These are phyloP conservation scores for Eucalyptus sideroxylon DNA, from an alignment of 345 rosid genomes.

Conservation along the genomic window DNA sequence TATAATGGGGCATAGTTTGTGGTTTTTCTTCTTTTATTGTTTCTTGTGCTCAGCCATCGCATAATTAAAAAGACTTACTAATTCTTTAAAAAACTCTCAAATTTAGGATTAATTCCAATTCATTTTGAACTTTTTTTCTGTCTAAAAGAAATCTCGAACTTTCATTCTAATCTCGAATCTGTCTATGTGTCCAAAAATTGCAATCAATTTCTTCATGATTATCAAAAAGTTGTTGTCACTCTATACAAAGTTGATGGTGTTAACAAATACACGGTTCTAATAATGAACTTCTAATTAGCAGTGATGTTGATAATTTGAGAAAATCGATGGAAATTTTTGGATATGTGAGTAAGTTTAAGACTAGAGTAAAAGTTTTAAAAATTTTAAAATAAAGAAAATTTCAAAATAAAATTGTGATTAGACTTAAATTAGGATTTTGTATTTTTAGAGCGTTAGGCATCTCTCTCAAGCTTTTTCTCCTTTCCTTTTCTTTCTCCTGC, in stretches of 20 bases:
- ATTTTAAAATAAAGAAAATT: not conserved
- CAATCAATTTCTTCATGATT: not conserved
- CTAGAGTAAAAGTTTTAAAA: not conserved
- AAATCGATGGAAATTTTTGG: not conserved
- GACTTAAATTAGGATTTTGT: not conserved
- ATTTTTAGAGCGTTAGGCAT: not conserved
- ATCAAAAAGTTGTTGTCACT: not conserved
- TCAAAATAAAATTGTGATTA: not conserved
- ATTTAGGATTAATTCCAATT: not conserved
- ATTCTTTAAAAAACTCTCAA: not conserved
- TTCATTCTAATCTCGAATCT: not conserved
- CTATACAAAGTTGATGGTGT: not conserved
- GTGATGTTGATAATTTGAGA: not conserved
- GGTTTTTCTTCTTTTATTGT: not conserved
- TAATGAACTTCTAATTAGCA: not conserved
- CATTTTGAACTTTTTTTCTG: not conserved
- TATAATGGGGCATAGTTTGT: too few relatives aligned
- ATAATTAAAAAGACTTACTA: not conserved
- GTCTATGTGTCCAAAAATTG: not conserved
- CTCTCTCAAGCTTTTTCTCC: not conserved
- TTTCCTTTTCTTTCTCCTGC: not conserved
- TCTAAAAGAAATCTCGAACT: not conserved
- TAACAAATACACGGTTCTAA: not conserved
- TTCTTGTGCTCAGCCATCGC: not conserved
- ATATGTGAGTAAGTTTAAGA: not conserved